Evolutionary conservation across 768 basidiomycete species (phyloP).

Genomic region (Saitozyma podzolica): DNA sequence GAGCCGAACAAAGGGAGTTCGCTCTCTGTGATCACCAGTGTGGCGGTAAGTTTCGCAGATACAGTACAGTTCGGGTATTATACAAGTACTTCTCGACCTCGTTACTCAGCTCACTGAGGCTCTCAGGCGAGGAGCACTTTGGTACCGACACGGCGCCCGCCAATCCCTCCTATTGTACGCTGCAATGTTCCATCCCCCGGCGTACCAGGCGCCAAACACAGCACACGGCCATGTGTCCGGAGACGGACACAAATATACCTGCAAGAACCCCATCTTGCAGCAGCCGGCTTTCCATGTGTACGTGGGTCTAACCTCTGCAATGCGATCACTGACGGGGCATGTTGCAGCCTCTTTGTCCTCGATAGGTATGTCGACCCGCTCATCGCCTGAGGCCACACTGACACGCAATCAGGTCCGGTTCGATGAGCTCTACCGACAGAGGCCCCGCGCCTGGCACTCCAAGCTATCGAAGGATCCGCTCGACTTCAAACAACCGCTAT

Average conservation of each 20-base stretch:
- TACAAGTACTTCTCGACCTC: no score
- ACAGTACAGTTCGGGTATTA: no score
- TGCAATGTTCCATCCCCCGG: constrained; percentile 3
- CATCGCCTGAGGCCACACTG: background rate
- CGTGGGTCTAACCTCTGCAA: background rate
- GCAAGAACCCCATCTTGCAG: constrained; percentile 8
- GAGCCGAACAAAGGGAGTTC: background rate
- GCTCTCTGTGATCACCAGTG: constrained; percentile 3
- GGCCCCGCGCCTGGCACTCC: background rate
- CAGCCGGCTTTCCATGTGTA: constrained; percentile 1
- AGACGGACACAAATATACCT: background rate
- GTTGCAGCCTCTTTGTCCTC: constrained; percentile 1
- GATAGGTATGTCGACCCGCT: background rate
- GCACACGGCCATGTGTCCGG: constrained; percentile 1
- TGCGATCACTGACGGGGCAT: background rate
- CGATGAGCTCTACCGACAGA: constrained; percentile 1
- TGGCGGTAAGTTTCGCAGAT: background rate
- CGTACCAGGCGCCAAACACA: background rate
- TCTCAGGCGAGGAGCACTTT: constrained; percentile 1
- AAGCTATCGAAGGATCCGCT: background rate
- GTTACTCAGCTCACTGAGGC: no score
- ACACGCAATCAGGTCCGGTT: background rate
- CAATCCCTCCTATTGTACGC: background rate
- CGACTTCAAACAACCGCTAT: background rate
- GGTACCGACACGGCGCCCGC: background rate